A percentile compares a stretch with the other conserved stretches of the same genome.
These are phyloP conservation scores for Musa balbisiana DNA, from an alignment of 202 grass and related monocot genomes.

Conservation along the genomic window DNA sequence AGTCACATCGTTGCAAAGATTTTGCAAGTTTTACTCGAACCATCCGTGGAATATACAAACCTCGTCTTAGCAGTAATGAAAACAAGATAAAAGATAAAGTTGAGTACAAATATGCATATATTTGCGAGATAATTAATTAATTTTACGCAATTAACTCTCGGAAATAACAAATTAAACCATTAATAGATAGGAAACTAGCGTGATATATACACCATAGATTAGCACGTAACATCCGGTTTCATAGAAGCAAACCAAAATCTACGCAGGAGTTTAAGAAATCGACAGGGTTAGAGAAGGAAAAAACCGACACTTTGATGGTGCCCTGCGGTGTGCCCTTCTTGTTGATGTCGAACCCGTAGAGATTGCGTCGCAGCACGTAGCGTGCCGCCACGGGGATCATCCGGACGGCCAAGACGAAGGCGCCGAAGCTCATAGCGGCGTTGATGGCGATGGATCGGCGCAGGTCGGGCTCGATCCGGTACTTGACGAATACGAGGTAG, in stretches of 20 bases:
- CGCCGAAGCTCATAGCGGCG: conserved; percentile 58
- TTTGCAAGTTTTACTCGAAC: background rate
- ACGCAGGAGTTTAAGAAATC: no score
- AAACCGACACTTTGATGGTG: conserved; percentile 79
- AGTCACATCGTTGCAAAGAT: background rate
- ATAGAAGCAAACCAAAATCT: no score
- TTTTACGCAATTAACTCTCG: background rate
- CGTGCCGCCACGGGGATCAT: conserved; percentile 81
- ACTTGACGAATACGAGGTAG: conserved; percentile 77
- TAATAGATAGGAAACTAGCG: background rate
- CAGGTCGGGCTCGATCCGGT: conserved; percentile 56
- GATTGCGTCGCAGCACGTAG: conserved; percentile 62
- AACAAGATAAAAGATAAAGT: background rate
- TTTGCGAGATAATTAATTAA: background rate
- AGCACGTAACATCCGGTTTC: background rate
- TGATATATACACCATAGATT: background rate
- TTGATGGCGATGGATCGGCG: conserved; percentile 67
- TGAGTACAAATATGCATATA: background rate
- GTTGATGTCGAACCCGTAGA: conserved; percentile 97
- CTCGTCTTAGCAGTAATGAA: background rate
- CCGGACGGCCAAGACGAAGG: conserved; percentile 45
- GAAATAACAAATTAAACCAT: background rate
- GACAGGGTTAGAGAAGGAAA: background rate
- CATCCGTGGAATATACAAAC: background rate
- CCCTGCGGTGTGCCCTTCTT: conserved; percentile 80